These are phyloP conservation scores for Fusarium sp. DNA, from an alignment of 2,329 filamentous ascomycete species.

Conservation along the genomic window DNA sequence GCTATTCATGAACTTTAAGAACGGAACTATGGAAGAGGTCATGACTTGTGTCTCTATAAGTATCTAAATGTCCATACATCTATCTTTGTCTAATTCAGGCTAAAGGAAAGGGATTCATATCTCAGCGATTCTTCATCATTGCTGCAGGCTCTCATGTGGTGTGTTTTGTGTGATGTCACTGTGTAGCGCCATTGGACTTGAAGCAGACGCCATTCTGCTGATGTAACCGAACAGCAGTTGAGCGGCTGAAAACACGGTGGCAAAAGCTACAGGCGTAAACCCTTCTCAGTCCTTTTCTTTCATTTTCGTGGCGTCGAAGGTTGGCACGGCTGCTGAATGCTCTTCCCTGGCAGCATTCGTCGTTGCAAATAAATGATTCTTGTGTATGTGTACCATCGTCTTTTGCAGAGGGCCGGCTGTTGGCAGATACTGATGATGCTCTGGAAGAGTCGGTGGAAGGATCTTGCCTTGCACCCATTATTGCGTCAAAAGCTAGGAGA, in stretches of 20 bases:
- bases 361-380: neutral
- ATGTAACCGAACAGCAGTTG: neutral
- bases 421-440: neutral
- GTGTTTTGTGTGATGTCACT: neutral
- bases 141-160: neutral
- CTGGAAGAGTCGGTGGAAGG: neutral
- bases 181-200: neutral
- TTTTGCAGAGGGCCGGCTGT: neutral
- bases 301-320: slow-evolving; percentile 6
- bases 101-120: neutral
- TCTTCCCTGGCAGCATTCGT: slow-evolving; percentile 7
- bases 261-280: neutral
- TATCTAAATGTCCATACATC: neutral
- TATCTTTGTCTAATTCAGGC: neutral
- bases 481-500: neutral
- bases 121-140: neutral
- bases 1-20: too few relatives aligned
- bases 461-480: neutral
- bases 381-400: neutral
- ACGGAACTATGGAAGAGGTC: too few relatives aligned
- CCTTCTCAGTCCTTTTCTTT: neutral
- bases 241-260: neutral
- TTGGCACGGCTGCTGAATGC: slow-evolving; percentile 4
- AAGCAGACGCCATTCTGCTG: slow-evolving; percentile 6
- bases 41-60: slow-evolving; percentile 2